Base-by-base conservation (phyloP, 1,284 basidiomycete species). In the Porogramme epimiltina region DNA sequence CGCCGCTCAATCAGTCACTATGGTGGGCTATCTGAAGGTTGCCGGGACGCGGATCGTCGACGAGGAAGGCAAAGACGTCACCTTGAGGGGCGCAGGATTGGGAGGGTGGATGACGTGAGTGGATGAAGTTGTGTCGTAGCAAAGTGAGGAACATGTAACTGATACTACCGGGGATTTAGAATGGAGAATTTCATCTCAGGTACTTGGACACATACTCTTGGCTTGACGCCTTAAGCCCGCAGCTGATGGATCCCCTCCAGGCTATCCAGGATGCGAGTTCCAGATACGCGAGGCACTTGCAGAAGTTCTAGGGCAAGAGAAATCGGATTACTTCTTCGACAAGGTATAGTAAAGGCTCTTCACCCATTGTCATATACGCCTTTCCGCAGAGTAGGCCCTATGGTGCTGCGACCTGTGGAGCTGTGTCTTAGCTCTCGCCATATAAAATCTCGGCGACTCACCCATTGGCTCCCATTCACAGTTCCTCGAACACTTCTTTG, bases 401-500 rank as follows among this genome's bases (percentile, higher is more conserved):
- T n/a, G n/a, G n/a, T 82, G 82, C 20, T 81, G 81, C 55, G 82
- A 85, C 60, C 79, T 76, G 63, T 82, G 86, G 68, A 84, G 90
- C 46, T 82, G 89, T 28, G 81, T 80, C 15, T 72, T 93, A n/a
- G 75, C 77, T 22, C 28, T 8, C 28, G 13, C 28, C 28, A 6
- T 31, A 31, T n/a, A 31, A 31, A 31, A 13, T 31, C 6, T 13
- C 28, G 28, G 6, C 13, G 8, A 31, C 28, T 31, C 13, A 31
- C 28, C 13, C 28, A 31, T 31, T 31, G 28, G 13, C 8, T 13
- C 13, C n/a, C n/a, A n/a, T 20, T 23, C 9, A 13, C 51, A 89
- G 86, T 88, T 88, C 69, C 72, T 90, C n/a, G 82, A 89, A 61
- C 79, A 88, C 69, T 90, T 91, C 73, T 91, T 90, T 70, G 73